Percentiles rank a stretch among this genome's conserved stretches.
Evolutionary conservation across 2,329 filamentous ascomycete species (phyloP).

Genomic region (Lasiodiplodia sp.): DNA sequence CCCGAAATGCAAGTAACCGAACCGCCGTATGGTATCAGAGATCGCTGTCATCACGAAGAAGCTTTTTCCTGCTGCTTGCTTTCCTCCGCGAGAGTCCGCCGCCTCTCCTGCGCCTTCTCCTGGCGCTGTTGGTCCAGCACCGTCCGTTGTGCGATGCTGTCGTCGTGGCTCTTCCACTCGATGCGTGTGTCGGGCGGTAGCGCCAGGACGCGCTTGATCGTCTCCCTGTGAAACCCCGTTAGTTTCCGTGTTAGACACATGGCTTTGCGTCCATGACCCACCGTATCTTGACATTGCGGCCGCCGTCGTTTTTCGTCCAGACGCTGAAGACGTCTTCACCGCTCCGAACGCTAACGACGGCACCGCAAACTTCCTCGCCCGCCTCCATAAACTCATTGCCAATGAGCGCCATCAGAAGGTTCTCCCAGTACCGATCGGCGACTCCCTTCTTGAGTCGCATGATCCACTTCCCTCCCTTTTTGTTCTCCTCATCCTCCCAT

Average conservation of each 20-base stretch:
- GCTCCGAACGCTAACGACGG: conserved; percentile 90
- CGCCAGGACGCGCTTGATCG: conserved; percentile 86
- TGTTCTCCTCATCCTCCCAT: conserved; percentile 98
- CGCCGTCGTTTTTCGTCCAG: conserved; percentile 94
- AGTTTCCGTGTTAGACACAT: background rate
- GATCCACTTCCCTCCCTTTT: conserved; percentile 96
- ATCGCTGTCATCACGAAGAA: conserved; percentile 32
- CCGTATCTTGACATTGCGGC: conserved; percentile 95
- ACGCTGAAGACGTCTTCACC: conserved; percentile 98
- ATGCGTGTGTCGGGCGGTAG: conserved; percentile 90
- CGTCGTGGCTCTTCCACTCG: conserved; percentile 95
- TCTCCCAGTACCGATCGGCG: conserved; percentile 96
- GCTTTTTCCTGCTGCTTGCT: conserved; percentile 40
- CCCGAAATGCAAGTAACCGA: conserved; percentile 32
- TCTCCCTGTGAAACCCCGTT: conserved; percentile 70
- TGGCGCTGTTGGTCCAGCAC: conserved; percentile 91
- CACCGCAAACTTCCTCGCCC: conserved; percentile 91
- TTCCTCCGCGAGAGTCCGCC: conserved; percentile 42
- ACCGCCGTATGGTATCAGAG: conserved; percentile 30
- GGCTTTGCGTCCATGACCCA: conserved; percentile 57
- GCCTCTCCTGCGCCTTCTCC: conserved; percentile 70
- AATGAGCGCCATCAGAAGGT: conserved; percentile 86
- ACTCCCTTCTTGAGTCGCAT: conserved; percentile 97
- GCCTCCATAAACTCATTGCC: conserved; percentile 95
- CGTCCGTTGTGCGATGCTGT: conserved; percentile 89